phyloP scores from a whole-genome alignment of 371 early-diverging fungal species.

The Circinella minor region DNA sequence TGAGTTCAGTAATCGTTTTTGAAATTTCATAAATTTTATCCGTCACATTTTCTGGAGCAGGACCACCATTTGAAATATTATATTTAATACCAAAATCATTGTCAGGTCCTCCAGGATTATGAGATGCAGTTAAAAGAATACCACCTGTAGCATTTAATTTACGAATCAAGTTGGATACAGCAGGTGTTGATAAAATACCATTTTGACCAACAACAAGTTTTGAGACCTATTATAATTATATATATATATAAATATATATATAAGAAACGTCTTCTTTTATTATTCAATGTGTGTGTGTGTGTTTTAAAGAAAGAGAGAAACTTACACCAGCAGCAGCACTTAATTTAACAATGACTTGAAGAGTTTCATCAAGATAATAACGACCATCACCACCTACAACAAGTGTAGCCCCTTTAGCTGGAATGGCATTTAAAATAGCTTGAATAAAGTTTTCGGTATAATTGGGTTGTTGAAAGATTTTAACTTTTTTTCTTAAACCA shows the following conservation, averaged over 20 bases:
- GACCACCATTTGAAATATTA: slow-evolving; percentile 95
- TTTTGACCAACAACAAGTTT: slow-evolving; percentile 91
- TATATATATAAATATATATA: no score
- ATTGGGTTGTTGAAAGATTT: slow-evolving; percentile 90
- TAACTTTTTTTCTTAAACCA: slow-evolving; percentile 94
- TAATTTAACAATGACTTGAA: slow-evolving; percentile 87
- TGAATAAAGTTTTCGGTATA: slow-evolving; percentile 98
- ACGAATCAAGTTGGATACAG: slow-evolving; percentile 93
- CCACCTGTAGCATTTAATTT: slow-evolving; percentile 89
- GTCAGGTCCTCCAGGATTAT: slow-evolving; percentile 98
- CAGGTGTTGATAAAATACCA: slow-evolving; percentile 97
- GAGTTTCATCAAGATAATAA: slow-evolving; percentile 84
- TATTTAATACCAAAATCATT: slow-evolving; percentile 99
- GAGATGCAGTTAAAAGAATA: slow-evolving; percentile 95
- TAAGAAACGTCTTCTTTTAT: no score
- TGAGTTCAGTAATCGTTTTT: slow-evolving; percentile 72
- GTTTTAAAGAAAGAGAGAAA: no score
- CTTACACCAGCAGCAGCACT: slow-evolving; percentile 89
- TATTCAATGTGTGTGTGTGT: no score
- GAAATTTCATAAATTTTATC: slow-evolving; percentile 86
- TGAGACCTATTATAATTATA: slow-evolving; percentile 55
- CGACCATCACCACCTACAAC: slow-evolving; percentile 98
- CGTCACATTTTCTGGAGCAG: slow-evolving; percentile 95
- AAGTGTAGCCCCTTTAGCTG: slow-evolving; percentile 78
- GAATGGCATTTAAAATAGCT: slow-evolving; percentile 83